A percentile compares a stretch with the other conserved stretches of the same genome.
These are phyloP conservation scores for Xerocomus spinulosus DNA, from an alignment of 768 basidiomycete genomes.

Conservation along the genomic window DNA sequence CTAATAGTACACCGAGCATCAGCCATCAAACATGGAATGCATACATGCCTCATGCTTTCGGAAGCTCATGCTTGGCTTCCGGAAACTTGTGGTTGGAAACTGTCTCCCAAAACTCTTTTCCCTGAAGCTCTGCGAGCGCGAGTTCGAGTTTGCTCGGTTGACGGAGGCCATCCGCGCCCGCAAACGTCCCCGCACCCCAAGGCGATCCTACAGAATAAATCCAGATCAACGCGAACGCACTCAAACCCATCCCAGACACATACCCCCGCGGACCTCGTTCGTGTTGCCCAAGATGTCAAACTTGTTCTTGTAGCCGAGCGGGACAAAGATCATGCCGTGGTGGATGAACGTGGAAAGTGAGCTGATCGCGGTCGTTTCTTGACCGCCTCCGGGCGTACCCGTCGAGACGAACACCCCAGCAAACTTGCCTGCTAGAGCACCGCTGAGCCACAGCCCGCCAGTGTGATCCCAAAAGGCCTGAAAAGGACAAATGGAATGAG, in stretches of 20 bases:
- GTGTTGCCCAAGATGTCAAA: constrained; percentile 41
- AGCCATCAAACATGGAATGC: neutral
- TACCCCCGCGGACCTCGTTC: constrained; percentile 55
- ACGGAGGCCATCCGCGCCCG: constrained; percentile 43
- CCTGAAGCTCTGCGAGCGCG: constrained; percentile 49
- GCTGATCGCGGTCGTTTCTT: constrained; percentile 54
- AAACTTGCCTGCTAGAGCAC: constrained; percentile 68
- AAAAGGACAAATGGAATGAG: neutral
- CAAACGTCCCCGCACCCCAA: constrained; percentile 71
- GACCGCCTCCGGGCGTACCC: constrained; percentile 75
- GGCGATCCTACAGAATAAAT: constrained; percentile 49
- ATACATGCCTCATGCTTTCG: neutral
- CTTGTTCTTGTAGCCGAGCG: constrained; percentile 60
- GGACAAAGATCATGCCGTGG: constrained; percentile 70
- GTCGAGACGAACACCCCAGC: constrained; percentile 73
- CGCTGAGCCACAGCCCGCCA: constrained; percentile 57
- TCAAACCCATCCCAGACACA: too few relatives aligned
- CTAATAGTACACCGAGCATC: too few relatives aligned
- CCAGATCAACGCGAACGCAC: neutral
- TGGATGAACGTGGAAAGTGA: constrained; percentile 59
- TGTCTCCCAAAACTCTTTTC: constrained; percentile 45
- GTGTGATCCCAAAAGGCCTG: constrained; percentile 76
- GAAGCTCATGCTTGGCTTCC: too few relatives aligned
- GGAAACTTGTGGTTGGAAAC: constrained; percentile 37
- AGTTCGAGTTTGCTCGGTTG: constrained; percentile 47